Evolutionary conservation across 169 alveolate species (phyloP).

Genomic region (Amoebophrya sp.): DNA sequence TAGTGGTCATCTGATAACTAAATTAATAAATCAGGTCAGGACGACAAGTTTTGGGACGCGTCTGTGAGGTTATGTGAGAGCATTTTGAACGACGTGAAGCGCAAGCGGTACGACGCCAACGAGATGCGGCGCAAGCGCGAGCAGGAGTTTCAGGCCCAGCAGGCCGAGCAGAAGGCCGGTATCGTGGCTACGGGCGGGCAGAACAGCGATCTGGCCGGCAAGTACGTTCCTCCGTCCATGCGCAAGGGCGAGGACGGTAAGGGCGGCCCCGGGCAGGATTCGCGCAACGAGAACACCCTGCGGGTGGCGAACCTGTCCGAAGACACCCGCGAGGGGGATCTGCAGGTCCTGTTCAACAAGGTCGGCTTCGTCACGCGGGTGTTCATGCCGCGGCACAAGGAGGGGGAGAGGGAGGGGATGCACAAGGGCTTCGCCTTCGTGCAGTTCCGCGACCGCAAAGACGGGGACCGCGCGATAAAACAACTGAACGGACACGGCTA

Average conservation of each 20-base stretch:
- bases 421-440: slow-evolving; percentile 34
- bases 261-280: slow-evolving; percentile 12
- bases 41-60: slow-evolving; percentile 29
- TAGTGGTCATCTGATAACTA: background rate
- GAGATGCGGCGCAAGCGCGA: slow-evolving; percentile 22
- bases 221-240: slow-evolving; percentile 27
- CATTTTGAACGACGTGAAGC: slow-evolving; percentile 25
- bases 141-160: slow-evolving; percentile 19
- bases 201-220: background rate
- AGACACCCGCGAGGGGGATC: slow-evolving; percentile 32
- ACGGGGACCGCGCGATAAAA: slow-evolving; percentile 31
- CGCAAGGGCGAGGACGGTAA: slow-evolving; percentile 20
- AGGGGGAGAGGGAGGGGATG: background rate
- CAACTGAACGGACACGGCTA: slow-evolving; percentile 33
- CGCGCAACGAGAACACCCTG: slow-evolving; percentile 23
- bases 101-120: slow-evolving; percentile 20
- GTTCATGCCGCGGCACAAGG: slow-evolving; percentile 30
- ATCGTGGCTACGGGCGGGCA: slow-evolving; percentile 17
- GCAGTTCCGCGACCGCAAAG: slow-evolving; percentile 22
- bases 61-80: slow-evolving; percentile 19
- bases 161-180: slow-evolving; percentile 18
- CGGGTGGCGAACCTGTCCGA: slow-evolving; percentile 32
- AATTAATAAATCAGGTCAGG: slow-evolving; percentile 5
- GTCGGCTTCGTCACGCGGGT: slow-evolving; percentile 29
- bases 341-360: slow-evolving; percentile 28